phyloP scores from a whole-genome alignment of 208 protist species.

The Entamoeba moshkovskii region DNA sequence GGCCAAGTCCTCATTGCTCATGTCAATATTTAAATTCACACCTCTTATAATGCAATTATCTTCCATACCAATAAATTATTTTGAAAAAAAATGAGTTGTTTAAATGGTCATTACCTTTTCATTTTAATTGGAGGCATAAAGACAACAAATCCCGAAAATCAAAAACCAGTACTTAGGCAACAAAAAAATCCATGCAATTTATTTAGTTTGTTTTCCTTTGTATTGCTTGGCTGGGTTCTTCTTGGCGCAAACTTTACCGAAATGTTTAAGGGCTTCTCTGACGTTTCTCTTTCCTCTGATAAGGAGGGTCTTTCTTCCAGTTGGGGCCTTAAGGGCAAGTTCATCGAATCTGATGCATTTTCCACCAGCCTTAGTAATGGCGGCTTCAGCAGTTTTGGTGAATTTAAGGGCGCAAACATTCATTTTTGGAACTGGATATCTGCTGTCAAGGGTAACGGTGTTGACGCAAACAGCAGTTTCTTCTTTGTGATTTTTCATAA shows the following conservation, averaged over 20 bases:
- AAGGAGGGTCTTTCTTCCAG: constrained; percentile 83
- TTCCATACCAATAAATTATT: no score
- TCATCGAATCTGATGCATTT: constrained; percentile 97
- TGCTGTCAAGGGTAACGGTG: constrained; percentile 91
- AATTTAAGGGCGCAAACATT: constrained; percentile 88
- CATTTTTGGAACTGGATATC: constrained; percentile 57
- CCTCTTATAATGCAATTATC: no score
- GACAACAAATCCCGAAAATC: no score
- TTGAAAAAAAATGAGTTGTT: no score
- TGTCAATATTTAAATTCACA: no score
- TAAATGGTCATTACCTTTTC: no score
- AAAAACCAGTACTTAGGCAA: no score
- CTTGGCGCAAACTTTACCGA: constrained; percentile 57
- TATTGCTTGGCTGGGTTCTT: neutral
- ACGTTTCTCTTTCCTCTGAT: constrained; percentile 76
- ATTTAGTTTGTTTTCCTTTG: neutral
- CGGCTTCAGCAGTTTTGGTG: constrained; percentile 83
- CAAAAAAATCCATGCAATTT: no score
- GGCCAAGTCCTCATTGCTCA: no score
- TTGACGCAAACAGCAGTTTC: constrained; percentile 89
- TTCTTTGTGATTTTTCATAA: constrained; percentile 68
- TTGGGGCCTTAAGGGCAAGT: constrained; percentile 80
- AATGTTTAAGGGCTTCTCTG: constrained; percentile 88
- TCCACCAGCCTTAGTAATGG: constrained; percentile 89
- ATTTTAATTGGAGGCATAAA: no score